These are phyloP conservation scores for Talaromyces sp. DNA, from an alignment of 2,329 filamentous ascomycete species.

Conservation along the genomic window DNA sequence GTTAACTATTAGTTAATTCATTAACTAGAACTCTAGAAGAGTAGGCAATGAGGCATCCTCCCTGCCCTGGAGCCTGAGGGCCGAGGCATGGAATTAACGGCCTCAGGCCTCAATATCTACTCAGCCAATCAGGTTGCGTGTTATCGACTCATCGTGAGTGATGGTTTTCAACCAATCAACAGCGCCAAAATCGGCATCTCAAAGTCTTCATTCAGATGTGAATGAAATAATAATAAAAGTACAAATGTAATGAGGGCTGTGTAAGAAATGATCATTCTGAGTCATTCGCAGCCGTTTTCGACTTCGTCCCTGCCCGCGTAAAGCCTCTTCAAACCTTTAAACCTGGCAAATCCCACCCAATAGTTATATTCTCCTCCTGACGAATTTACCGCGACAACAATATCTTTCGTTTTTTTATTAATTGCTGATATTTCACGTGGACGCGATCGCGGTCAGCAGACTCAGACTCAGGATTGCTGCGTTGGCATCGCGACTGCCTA, in stretches of 20 bases:
- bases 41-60: too few species aligned
- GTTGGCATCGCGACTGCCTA: slow-evolving; percentile 12
- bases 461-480: slow-evolving; percentile 12
- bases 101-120: background rate
- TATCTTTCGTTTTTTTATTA: background rate
- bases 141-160: slow-evolving; percentile 14
- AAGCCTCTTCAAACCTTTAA: background rate
- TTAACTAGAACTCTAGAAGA: too few species aligned
- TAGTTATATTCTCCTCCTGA: background rate
- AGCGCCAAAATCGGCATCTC: background rate
- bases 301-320: background rate
- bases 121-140: background rate
- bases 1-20: too few species aligned
- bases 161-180: slow-evolving; percentile 9
- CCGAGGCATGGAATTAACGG: background rate
- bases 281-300: slow-evolving; percentile 7
- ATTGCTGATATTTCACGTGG: slow-evolving; percentile 9
- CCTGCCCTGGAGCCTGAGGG: background rate
- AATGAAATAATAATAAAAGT: too few species aligned
- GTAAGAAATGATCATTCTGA: background rate
- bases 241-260: too few species aligned
- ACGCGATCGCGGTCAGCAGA: slow-evolving; percentile 1
- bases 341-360: background rate
- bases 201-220: background rate
- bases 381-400: background rate